Conservation (phyloP, 805 yeast genomes). For the Candida caryicola region DNA sequence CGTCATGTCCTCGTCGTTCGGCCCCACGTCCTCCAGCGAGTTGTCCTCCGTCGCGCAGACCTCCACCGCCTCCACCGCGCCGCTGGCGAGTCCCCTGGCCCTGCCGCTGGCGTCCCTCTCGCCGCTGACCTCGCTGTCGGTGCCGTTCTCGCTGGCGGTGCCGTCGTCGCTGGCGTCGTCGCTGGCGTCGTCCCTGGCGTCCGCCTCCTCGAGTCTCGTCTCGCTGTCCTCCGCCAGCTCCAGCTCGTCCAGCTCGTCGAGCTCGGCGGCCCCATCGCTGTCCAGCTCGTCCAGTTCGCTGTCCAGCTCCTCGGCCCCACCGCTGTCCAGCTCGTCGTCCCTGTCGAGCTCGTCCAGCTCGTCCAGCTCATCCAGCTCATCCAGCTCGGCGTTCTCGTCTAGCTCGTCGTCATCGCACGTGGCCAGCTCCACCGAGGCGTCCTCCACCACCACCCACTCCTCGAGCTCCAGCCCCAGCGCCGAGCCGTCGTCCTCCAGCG, state of each 20-base stretch:
- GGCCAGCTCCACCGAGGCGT: slow-evolving; percentile 12
- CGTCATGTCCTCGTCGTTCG: slow-evolving; percentile 1
- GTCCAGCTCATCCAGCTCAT: slow-evolving; percentile 4
- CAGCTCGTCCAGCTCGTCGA: slow-evolving; percentile 1
- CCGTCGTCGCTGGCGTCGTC: slow-evolving; percentile 4
- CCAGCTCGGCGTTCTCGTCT: slow-evolving; percentile 1
- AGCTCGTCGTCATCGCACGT: slow-evolving; percentile 9
- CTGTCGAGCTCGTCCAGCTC: not conserved
- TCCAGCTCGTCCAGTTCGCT: not conserved
- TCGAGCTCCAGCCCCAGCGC: slow-evolving; percentile 2
- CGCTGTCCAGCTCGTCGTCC: slow-evolving; percentile 3
- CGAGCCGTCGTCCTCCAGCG: slow-evolving; percentile 3
- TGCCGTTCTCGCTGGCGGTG: not conserved
- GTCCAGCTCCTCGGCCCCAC: not conserved
- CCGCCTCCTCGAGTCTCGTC: slow-evolving; percentile 5
- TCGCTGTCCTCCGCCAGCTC: slow-evolving; percentile 6
- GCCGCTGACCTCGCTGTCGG: slow-evolving; percentile 1
- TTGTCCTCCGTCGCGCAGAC: not conserved
- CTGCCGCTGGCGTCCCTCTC: slow-evolving; percentile 4
- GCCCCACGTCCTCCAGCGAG: not conserved
- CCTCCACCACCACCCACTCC: slow-evolving; percentile 8
- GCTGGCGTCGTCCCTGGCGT: slow-evolving; percentile 5
- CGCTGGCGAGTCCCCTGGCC: not conserved
- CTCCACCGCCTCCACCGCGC: slow-evolving; percentile 1
- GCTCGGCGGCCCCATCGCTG: not conserved